Conservation (phyloP, 495 filamentous ascomycete species). For the Hyaloscypha variabilis region DNA sequence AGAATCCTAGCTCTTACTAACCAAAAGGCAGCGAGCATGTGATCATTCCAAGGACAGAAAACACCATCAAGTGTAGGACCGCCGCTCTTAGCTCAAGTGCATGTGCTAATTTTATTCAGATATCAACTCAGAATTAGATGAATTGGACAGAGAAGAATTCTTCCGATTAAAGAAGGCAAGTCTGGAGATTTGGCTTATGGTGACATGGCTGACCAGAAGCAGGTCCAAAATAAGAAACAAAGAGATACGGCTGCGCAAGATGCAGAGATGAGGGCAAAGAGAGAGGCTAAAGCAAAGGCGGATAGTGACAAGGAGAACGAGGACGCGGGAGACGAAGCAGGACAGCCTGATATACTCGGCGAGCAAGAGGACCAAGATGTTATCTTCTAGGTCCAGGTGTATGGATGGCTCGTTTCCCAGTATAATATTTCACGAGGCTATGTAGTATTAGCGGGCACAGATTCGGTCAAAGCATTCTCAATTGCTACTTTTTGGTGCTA, state of each 20-base stretch:
- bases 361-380: slow-evolving; percentile 91
- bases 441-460: slow-evolving; percentile 32
- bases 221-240: slow-evolving; percentile 89
- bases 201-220: slow-evolving; percentile 7
- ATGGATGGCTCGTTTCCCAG: not conserved
- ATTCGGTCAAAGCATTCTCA: slow-evolving; percentile 16
- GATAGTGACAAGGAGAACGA: slow-evolving; percentile 47
- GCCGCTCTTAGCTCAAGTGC: not conserved
- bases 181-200: slow-evolving; percentile 6
- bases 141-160: slow-evolving; percentile 98
- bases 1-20: slow-evolving; percentile 25
- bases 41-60: slow-evolving; percentile 96
- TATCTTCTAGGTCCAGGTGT: slow-evolving; percentile 70
- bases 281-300: slow-evolving; percentile 44
- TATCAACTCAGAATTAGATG: slow-evolving; percentile 98
- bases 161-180: slow-evolving; percentile 91
- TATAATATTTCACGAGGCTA: slow-evolving; percentile 14
- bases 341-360: slow-evolving; percentile 62
- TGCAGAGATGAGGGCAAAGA: slow-evolving; percentile 68
- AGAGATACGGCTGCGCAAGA: slow-evolving; percentile 75
- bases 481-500: slow-evolving; percentile 12
- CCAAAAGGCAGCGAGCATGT: slow-evolving; percentile 74
- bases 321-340: slow-evolving; percentile 36
- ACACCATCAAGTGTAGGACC: slow-evolving; percentile 89
- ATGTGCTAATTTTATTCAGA: slow-evolving; percentile 49